Conservation (phyloP, 306 rosid genomes). For the Potentilla sterilis region DNA sequence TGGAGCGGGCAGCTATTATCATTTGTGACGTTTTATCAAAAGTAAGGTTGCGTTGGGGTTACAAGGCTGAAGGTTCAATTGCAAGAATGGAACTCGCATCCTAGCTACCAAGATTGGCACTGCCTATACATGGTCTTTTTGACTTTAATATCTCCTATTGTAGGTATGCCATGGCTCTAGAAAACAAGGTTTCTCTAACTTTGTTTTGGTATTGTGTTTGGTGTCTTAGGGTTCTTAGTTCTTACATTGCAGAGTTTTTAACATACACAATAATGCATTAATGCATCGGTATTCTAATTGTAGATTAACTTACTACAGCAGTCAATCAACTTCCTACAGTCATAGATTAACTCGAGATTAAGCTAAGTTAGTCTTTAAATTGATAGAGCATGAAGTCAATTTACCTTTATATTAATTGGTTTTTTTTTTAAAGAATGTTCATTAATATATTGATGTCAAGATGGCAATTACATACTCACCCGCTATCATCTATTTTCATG, state of each 20-base stretch:
- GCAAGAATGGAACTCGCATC: conserved; percentile 15
- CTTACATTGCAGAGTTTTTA: too few species aligned
- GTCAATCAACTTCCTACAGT: too few species aligned
- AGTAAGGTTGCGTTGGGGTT: background rate
- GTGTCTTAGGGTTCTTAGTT: too few species aligned
- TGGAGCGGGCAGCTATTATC: background rate
- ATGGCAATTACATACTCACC: too few species aligned
- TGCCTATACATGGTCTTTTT: conserved; percentile 4
- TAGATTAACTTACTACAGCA: background rate
- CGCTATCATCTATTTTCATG: too few species aligned
- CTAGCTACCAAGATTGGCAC: conserved; percentile 1
- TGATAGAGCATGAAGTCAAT: too few species aligned
- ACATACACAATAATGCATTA: too few species aligned
- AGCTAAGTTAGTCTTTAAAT: too few species aligned
- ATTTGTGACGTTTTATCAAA: background rate
- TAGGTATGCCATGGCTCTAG: conserved; percentile 6
- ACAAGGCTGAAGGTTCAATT: conserved; percentile 1
- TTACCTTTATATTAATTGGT: too few species aligned
- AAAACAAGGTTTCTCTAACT: background rate
- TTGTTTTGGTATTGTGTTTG: background rate
- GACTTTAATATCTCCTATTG: conserved; percentile 25
- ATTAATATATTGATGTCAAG: too few species aligned
- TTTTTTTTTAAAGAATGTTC: too few species aligned
- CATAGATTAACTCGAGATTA: too few species aligned
- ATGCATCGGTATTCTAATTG: background rate